phyloP scores from a whole-genome alignment of 768 basidiomycete genomes.

The Solioccasus polychromus region DNA sequence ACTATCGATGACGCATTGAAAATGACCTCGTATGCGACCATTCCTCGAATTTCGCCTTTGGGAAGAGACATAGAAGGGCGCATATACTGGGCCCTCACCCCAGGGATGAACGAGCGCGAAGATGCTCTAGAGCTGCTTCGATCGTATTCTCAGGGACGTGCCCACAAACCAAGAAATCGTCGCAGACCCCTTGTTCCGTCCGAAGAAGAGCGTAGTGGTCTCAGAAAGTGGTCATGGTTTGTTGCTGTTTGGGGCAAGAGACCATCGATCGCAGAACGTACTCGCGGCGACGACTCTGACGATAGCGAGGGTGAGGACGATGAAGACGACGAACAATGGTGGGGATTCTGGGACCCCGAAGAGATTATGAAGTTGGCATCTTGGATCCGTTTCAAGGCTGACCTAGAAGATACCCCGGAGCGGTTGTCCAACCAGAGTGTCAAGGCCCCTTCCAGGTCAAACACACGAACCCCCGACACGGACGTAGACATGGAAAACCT shows the following conservation, averaged over 20 bases:
- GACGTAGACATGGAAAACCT: conserved; percentile 23
- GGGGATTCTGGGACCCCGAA: conserved; percentile 65
- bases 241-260: conserved; percentile 70
- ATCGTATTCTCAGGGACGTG: conserved; percentile 24
- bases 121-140: conserved; percentile 34
- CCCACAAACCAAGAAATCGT: conserved; percentile 34
- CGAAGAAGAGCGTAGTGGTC: conserved; percentile 47
- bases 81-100: conserved; percentile 63
- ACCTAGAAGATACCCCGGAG: conserved; percentile 28
- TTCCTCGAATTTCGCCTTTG: conserved; percentile 56
- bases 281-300: conserved; percentile 19
- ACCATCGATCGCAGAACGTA: conserved; percentile 34
- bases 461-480: background rate
- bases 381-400: conserved; percentile 57
- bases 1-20: conserved; percentile 57
- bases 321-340: conserved; percentile 58
- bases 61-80: conserved; percentile 70
- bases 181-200: conserved; percentile 40
- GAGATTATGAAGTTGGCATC: conserved; percentile 65
- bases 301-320: conserved; percentile 31
- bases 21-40: conserved; percentile 42
- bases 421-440: conserved; percentile 6
- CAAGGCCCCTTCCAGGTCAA: background rate
- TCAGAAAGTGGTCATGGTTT: conserved; percentile 73
- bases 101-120: conserved; percentile 57